Conservation (phyloP, 2,329 filamentous ascomycete genomes). For the Gyromitra esculenta region DNA sequence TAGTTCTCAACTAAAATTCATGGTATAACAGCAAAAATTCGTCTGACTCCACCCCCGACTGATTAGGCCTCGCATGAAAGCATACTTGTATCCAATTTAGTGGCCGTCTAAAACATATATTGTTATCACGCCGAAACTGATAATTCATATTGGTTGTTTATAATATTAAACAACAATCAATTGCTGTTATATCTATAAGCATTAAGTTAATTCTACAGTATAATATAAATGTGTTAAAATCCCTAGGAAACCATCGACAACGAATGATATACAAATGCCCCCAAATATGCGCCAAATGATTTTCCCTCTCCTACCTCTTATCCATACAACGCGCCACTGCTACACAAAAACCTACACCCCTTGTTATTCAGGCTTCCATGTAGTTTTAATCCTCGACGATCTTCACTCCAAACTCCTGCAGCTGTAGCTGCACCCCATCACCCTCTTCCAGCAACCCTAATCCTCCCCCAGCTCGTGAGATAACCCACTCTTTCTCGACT, state of each 20-base stretch:
- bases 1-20: no score
- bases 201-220: constrained; percentile 21
- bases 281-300: constrained; percentile 39
- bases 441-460: constrained; percentile 39
- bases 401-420: constrained; percentile 50
- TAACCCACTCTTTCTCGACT: constrained; percentile 87
- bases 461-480: constrained; percentile 36
- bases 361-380: not conserved
- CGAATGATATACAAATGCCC: constrained; percentile 25
- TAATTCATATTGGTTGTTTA: not conserved
- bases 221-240: constrained; percentile 16
- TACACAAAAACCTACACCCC: not conserved
- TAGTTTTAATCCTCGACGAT: constrained; percentile 40
- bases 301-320: constrained; percentile 1
- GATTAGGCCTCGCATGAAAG: no score
- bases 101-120: no score
- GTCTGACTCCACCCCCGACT: no score
- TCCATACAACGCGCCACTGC: constrained; percentile 5
- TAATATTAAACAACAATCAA: not conserved
- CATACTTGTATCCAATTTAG: no score
- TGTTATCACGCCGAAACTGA: not conserved
- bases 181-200: constrained; percentile 5
- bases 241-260: constrained; percentile 10
- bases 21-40: no score
- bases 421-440: constrained; percentile 46